Base-by-base conservation (phyloP, 2,329 filamentous ascomycete species). In the Boeremia lycopersici region DNA sequence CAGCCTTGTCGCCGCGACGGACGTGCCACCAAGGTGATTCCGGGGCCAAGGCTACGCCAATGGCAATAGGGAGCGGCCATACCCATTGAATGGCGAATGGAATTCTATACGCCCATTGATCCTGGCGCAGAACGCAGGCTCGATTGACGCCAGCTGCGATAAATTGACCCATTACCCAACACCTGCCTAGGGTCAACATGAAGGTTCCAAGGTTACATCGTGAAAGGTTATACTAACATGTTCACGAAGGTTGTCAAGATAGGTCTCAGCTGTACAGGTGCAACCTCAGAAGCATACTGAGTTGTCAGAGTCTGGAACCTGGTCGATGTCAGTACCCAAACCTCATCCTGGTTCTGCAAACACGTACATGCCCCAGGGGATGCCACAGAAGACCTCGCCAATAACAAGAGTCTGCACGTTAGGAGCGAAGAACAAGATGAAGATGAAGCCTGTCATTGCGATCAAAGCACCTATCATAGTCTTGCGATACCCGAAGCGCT, bases 1-100 rank as follows among this genome's bases (percentile, higher is more conserved):
- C 85, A 5, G 84, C 82, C 33, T 83, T 76, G 38, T 81, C 81
- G 23, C 85, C 86, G 61, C 79, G 82, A 28, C 88, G 85, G 36
- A 91, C 85, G 28, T 90, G 81, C 87, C 87, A 90, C 87, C 87
- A 89, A 1, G 87, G 87, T 13, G 82, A 85, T 68, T 89, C 86
- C 8, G 87, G 88, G 0, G 87, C 87, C 55, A 89, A 85, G 59
- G 77, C 82, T 58, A 89, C 84, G 49, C 84, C 86, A 48, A 89
- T 72, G 41, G 85, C 81, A 15, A 90, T 80, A 3, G 87, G 86
- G 7, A 87, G 62, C 0, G 87, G 87, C 87, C 87, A 90, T 73
- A 90, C 86, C 88, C 88, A 91, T 73, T 91, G 88, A 19, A 91
- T 76, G 0, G 83, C 87, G 61, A 88, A 90, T 0, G 72, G 72